Evolutionary conservation across 2,329 filamentous ascomycete species (phyloP).

Genomic region (Colletotrichum aenigma): DNA sequence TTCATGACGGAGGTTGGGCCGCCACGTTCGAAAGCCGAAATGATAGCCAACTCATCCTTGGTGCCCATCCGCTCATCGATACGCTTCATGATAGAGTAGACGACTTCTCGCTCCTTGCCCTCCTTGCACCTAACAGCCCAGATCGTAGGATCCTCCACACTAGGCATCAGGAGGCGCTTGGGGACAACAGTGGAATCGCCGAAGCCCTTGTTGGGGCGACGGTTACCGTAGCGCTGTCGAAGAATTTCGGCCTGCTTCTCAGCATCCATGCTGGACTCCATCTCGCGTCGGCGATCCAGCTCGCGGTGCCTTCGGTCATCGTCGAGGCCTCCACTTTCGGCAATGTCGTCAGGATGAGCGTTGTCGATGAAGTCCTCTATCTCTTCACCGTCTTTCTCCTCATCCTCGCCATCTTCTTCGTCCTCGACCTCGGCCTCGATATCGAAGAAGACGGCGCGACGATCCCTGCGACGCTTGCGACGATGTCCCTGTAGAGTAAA

Average conservation of each 20-base stretch:
- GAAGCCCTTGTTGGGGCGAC: slow-evolving; percentile 66
- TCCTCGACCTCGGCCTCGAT: slow-evolving; percentile 98
- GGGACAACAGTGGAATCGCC: slow-evolving; percentile 80
- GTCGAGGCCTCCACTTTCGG: slow-evolving; percentile 77
- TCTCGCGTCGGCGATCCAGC: slow-evolving; percentile 88
- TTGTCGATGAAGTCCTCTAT: slow-evolving; percentile 86
- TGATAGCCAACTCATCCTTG: slow-evolving; percentile 83
- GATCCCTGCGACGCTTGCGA: slow-evolving; percentile 79
- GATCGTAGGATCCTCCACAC: slow-evolving; percentile 93
- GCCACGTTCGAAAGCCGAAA: slow-evolving; percentile 89
- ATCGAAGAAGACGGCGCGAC: slow-evolving; percentile 90
- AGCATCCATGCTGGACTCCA: slow-evolving; percentile 86
- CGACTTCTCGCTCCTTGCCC: slow-evolving; percentile 91
- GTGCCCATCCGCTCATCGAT: slow-evolving; percentile 80
- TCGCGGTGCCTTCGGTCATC: slow-evolving; percentile 94
- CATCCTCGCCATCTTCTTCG: slow-evolving; percentile 85
- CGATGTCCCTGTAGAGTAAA: slow-evolving; percentile 61
- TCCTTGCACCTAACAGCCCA: slow-evolving; percentile 94
- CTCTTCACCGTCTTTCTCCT: slow-evolving; percentile 86
- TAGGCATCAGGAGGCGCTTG: slow-evolving; percentile 85
- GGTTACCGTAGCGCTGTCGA: slow-evolving; percentile 86
- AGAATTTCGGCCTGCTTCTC: slow-evolving; percentile 90
- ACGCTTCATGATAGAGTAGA: slow-evolving; percentile 87
- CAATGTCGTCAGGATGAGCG: slow-evolving; percentile 87
- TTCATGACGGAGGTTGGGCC: slow-evolving; percentile 80